Percentiles rank a stretch among this genome's conserved stretches.
Evolutionary conservation across 768 basidiomycete species (phyloP).

Genomic region (Phanerochaete sordida): DNA sequence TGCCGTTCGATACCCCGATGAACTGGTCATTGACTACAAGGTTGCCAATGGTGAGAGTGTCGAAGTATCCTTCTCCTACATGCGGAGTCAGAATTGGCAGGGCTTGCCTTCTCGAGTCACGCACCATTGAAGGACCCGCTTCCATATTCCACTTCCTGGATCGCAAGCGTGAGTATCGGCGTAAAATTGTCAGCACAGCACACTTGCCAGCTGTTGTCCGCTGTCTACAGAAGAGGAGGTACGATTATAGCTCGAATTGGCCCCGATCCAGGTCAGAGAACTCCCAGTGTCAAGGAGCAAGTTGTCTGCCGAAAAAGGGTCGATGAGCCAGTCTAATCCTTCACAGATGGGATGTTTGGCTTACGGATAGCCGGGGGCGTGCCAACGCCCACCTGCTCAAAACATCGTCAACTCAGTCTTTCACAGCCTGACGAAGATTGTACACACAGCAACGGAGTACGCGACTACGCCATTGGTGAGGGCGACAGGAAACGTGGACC

Average conservation of each 20-base stretch:
- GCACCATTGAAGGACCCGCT: background rate
- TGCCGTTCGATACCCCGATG: constrained; percentile 50
- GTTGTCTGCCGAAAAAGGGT: background rate
- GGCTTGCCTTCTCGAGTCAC: constrained; percentile 14
- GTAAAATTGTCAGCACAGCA: constrained; percentile 28
- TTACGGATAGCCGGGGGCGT: constrained; percentile 21
- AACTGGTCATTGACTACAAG: constrained; percentile 45
- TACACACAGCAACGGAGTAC: constrained; percentile 5
- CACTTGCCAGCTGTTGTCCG: constrained; percentile 27
- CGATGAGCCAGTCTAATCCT: background rate
- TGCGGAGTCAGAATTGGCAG: constrained; percentile 16
- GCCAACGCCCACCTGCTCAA: constrained; percentile 22
- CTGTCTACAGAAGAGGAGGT: background rate
- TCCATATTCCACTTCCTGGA: constrained; percentile 51
- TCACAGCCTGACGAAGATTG: too few species aligned
- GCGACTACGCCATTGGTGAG: background rate
- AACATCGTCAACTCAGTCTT: background rate
- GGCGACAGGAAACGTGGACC: background rate
- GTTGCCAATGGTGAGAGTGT: constrained; percentile 48
- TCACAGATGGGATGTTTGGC: background rate
- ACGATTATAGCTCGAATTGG: constrained; percentile 32
- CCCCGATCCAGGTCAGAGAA: constrained; percentile 1
- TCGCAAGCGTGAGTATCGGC: background rate
- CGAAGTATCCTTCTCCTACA: constrained; percentile 30
- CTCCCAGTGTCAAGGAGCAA: constrained; percentile 8